Conservation (phyloP, 139 green algal species). For the Desmodesmus armatus region DNA sequence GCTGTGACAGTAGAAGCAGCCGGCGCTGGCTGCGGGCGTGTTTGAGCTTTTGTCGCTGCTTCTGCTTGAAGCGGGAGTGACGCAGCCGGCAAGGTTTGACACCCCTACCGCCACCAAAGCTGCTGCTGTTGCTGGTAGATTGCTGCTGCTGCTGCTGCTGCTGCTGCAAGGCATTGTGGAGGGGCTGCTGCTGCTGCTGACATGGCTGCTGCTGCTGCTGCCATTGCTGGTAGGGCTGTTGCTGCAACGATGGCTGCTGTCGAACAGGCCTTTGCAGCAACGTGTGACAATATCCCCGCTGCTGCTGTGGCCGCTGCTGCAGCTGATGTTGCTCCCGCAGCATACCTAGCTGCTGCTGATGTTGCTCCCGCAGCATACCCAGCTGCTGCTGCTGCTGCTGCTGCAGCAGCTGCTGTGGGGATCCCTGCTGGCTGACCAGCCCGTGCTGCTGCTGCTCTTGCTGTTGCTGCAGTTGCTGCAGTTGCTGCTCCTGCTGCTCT, state of each 20-base stretch:
- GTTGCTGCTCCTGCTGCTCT: not conserved
- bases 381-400: not conserved
- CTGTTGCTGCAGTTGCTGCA: not conserved
- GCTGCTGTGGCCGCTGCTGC: not conserved
- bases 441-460: not conserved
- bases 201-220: slow-evolving; percentile 10
- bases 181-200: slow-evolving; percentile 6
- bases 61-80: too few relatives aligned
- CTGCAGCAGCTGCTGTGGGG: not conserved
- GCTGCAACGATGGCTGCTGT: too few relatives aligned
- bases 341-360: not conserved
- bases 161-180: not conserved
- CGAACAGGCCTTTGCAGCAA: too few relatives aligned
- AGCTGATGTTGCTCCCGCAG: not conserved
- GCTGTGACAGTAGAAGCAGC: too few relatives aligned
- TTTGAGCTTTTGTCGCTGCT: not conserved
- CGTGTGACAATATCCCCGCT: too few relatives aligned
- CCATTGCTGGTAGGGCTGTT: too few relatives aligned
- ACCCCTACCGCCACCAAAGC: not conserved
- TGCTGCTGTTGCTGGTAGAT: not conserved
- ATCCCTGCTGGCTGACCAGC: not conserved
- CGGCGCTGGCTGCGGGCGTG: not conserved
- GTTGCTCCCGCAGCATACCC: not conserved
- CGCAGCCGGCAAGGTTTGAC: not conserved
- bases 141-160: not conserved